Evolutionary conservation across 164 flowering plant species (phyloP).

Genomic region (Aristolochia fimbriata): DNA sequence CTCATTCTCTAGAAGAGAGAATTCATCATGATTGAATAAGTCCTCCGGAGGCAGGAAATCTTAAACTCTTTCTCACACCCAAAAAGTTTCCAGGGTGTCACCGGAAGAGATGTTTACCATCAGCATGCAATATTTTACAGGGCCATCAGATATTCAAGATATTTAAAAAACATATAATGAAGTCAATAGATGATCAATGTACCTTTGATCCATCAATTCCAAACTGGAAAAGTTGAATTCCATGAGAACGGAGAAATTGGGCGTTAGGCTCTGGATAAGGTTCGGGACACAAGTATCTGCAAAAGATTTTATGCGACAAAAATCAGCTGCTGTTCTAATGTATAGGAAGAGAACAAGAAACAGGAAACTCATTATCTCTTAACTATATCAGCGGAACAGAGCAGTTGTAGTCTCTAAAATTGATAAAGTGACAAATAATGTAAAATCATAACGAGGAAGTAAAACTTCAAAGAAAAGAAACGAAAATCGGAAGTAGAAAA

Average conservation of each 20-base stretch:
- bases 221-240: constrained; percentile 36
- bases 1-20: no score
- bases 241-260: constrained; percentile 32
- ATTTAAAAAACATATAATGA: no score
- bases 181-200: not conserved
- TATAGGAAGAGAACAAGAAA: not conserved
- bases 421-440: not conserved
- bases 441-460: not conserved
- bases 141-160: no score
- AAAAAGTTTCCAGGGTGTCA: no score
- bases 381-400: no score
- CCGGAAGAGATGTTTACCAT: no score
- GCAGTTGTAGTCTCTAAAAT: not conserved
- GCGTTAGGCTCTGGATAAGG: constrained; percentile 48
- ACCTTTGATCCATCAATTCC: constrained; percentile 1
- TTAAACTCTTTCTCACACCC: no score
- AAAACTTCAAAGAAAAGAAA: not conserved
- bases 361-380: not conserved
- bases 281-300: constrained; percentile 69
- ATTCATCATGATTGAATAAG: no score
- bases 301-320: not conserved
- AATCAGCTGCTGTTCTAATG: not conserved
- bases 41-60: no score
- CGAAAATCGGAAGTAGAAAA: no score
- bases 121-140: no score